Conservation (phyloP, 306 rosid genomes). For the Abrus precatorius region DNA sequence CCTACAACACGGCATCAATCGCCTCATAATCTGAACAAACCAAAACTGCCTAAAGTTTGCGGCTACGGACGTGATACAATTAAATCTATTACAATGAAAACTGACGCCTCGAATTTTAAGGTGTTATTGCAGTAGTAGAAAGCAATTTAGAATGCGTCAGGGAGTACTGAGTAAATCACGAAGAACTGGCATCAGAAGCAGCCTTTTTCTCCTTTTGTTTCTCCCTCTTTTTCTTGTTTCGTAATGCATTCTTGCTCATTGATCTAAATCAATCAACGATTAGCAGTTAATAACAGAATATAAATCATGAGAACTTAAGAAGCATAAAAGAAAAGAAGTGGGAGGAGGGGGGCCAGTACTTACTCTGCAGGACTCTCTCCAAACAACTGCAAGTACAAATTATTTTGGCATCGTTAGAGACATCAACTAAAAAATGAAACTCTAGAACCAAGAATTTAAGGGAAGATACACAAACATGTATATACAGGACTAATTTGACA, state of each 20-base stretch:
- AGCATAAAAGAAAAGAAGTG: background rate
- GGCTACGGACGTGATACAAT: conserved; percentile 1
- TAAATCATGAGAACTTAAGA: conserved; percentile 30
- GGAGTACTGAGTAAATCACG: conserved; percentile 47
- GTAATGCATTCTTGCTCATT: conserved; percentile 82
- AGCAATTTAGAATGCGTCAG: background rate
- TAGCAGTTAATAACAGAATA: conserved; percentile 31
- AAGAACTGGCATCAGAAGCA: conserved; percentile 56
- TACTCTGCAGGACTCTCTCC: conserved; percentile 83
- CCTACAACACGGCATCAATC: conserved; percentile 8
- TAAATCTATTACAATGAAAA: conserved; percentile 28
- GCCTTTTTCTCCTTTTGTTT: conserved; percentile 91
- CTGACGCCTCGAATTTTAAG: conserved; percentile 30
- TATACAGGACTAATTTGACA: conserved; percentile 1
- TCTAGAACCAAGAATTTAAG: conserved; percentile 21
- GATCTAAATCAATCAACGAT: conserved; percentile 59
- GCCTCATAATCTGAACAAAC: conserved; percentile 40
- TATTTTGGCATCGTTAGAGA: conserved; percentile 48
- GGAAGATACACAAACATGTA: conserved; percentile 5
- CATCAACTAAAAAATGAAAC: conserved; percentile 36
- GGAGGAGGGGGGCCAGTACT: conserved; percentile 35
- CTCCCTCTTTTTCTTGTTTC: conserved; percentile 97
- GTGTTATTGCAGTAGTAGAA: background rate
- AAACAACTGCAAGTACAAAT: conserved; percentile 68
- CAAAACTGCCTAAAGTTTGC: conserved; percentile 42